A percentile compares a stretch with the other conserved stretches of the same genome.
Conservation (phyloP, 768 basidiomycete genomes). For the Pseudohyphozyma bogoriensis region DNA sequence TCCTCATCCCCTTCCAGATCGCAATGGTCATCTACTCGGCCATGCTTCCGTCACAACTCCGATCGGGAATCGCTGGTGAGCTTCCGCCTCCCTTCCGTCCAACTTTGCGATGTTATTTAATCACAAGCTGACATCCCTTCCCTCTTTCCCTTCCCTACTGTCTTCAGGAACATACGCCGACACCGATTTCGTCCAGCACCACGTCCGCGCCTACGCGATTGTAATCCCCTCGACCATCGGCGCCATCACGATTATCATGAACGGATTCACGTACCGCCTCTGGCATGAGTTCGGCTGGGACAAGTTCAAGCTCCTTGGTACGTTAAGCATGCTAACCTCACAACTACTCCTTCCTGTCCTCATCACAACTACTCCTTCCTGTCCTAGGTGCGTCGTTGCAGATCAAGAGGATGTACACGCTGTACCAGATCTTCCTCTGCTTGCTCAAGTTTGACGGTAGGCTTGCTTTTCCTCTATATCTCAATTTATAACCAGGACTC, state of each 20-base stretch:
- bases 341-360: too few species aligned
- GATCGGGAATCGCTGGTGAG: constrained; percentile 5
- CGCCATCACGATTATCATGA: constrained; percentile 1
- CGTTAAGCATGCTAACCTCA: too few species aligned
- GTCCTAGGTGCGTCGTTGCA: background rate
- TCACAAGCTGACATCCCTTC: too few species aligned
- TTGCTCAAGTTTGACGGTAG: constrained; percentile 18
- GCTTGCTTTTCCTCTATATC: background rate
- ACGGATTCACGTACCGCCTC: constrained; percentile 5
- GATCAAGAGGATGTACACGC: background rate
- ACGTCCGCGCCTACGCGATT: constrained; percentile 14
- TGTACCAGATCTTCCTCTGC: constrained; percentile 7
- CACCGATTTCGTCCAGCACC: constrained; percentile 2
- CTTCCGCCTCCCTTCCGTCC: too few species aligned
- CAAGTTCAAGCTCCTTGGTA: constrained; percentile 20
- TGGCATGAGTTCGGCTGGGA: constrained; percentile 23
- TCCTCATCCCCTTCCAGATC: constrained; percentile 8
- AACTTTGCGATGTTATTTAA: background rate
- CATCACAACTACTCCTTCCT: too few species aligned
- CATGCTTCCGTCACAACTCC: constrained; percentile 19
- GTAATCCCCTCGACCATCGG: constrained; percentile 19
- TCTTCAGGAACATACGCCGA: constrained; percentile 18
- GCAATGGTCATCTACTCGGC: constrained; percentile 22
- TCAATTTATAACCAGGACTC: background rate
- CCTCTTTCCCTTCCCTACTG: too few species aligned